These are phyloP conservation scores for Beauveria asiatica DNA, from an alignment of 2,329 filamentous ascomycete species.

Conservation along the genomic window DNA sequence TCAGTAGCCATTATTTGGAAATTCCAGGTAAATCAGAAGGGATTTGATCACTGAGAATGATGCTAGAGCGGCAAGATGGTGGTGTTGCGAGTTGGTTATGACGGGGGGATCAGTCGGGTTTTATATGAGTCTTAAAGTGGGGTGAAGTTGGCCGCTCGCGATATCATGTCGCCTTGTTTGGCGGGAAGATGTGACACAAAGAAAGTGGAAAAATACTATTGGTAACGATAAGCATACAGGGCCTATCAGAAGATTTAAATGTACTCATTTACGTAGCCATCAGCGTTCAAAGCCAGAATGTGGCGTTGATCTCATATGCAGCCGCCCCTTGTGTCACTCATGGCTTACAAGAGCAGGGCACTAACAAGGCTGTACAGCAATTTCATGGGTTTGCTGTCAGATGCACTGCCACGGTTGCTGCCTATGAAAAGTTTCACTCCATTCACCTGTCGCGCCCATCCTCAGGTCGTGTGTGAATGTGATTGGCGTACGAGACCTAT, in stretches of 20 bases:
- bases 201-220: background rate
- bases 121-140: slow-evolving; percentile 4
- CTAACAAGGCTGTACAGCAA: background rate
- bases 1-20: background rate
- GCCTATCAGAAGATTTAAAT: too few relatives aligned
- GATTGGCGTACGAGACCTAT: too few relatives aligned
- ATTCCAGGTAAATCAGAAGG: background rate
- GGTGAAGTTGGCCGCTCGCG: background rate
- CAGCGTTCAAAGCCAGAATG: background rate
- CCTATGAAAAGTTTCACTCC: background rate
- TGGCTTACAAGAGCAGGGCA: background rate
- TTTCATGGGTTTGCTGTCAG: too few relatives aligned
- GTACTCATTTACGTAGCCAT: background rate
- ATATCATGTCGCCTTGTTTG: background rate
- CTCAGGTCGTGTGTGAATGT: too few relatives aligned
- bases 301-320: background rate
- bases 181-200: background rate
- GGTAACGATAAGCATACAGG: too few relatives aligned
- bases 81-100: background rate
- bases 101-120: background rate
- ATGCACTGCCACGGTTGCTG: background rate
- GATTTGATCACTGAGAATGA: background rate
- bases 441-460: too few relatives aligned
- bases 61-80: background rate
- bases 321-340: background rate